Evolutionary conservation across 2,329 filamentous ascomycete genomes (phyloP).

Genomic region (Mycosphaerella sp.): DNA sequence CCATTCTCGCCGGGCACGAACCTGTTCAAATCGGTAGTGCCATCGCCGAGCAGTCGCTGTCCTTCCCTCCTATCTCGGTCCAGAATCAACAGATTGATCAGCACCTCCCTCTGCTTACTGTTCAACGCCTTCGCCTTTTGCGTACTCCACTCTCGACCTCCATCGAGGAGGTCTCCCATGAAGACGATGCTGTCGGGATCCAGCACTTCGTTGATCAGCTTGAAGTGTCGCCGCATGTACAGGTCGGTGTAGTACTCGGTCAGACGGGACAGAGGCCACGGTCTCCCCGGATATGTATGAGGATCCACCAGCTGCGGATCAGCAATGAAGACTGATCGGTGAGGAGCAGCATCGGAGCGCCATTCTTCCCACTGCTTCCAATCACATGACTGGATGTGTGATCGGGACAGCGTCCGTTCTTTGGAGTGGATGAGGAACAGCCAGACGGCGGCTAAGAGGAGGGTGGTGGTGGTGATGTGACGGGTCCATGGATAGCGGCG

Average conservation of each 20-base stretch:
- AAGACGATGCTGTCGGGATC: constrained; percentile 87
- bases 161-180: constrained; percentile 90
- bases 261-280: constrained; percentile 61
- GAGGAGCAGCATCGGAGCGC: constrained; percentile 71
- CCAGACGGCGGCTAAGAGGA: constrained; percentile 52
- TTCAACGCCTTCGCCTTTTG: constrained; percentile 34
- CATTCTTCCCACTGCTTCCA: constrained; percentile 92
- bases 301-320: constrained; percentile 91
- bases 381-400: constrained; percentile 62
- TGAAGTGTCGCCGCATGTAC: constrained; percentile 78
- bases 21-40: constrained; percentile 22
- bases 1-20: constrained; percentile 31
- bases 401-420: constrained; percentile 70
- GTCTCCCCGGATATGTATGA: constrained; percentile 85
- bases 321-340: constrained; percentile 76
- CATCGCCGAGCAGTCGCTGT: constrained; percentile 18
- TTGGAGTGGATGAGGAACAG: constrained; percentile 73
- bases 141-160: constrained; percentile 90
- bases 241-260: constrained; percentile 75
- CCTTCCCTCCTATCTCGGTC: constrained; percentile 19
- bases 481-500: constrained; percentile 25
- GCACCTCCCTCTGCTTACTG: constrained; percentile 17
- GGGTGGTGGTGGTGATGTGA: constrained; percentile 20
- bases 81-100: constrained; percentile 21
- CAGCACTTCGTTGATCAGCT: constrained; percentile 65